These are phyloP conservation scores for Parathielavia appendiculata DNA, from an alignment of 495 filamentous ascomycete species.

Conservation along the genomic window DNA sequence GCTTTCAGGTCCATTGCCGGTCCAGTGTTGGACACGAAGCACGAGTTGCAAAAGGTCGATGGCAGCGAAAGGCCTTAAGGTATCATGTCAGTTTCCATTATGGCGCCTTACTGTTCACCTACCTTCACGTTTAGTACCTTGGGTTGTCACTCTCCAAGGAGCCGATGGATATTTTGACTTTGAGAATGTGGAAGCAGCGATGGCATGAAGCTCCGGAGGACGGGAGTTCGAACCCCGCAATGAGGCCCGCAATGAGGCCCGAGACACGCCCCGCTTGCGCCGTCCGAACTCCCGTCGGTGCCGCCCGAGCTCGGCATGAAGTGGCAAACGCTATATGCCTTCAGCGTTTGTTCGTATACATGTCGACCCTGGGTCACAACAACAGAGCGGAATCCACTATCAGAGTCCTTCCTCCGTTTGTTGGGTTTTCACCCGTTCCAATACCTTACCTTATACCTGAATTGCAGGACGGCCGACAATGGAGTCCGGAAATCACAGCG, in stretches of 20 bases:
- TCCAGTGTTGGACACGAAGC: too few relatives aligned
- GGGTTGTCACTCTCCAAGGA: background rate
- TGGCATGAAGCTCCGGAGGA: background rate
- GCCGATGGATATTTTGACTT: too few relatives aligned
- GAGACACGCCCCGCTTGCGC: conserved; percentile 13
- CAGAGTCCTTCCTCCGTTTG: background rate
- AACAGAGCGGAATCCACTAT: conserved; percentile 7
- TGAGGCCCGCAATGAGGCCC: background rate
- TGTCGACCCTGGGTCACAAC: conserved; percentile 3
- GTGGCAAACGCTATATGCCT: conserved; percentile 15
- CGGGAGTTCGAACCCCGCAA: background rate
- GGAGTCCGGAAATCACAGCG: background rate
- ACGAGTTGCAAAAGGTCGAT: too few relatives aligned
- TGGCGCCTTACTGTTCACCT: too few relatives aligned
- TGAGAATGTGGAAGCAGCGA: background rate
- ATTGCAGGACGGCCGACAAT: background rate
- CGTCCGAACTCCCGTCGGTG: conserved; percentile 11
- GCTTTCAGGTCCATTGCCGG: background rate
- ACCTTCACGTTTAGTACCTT: too few relatives aligned
- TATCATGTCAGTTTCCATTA: too few relatives aligned
- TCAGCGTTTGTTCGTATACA: conserved; percentile 2
- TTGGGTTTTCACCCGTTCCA: too few relatives aligned
- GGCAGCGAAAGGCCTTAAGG: too few relatives aligned
- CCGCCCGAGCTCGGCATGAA: conserved; percentile 10
- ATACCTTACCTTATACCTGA: too few relatives aligned